Base-by-base conservation (phyloP, 2,329 filamentous ascomycete species). In the Scortechinia acanthostroma region DNA sequence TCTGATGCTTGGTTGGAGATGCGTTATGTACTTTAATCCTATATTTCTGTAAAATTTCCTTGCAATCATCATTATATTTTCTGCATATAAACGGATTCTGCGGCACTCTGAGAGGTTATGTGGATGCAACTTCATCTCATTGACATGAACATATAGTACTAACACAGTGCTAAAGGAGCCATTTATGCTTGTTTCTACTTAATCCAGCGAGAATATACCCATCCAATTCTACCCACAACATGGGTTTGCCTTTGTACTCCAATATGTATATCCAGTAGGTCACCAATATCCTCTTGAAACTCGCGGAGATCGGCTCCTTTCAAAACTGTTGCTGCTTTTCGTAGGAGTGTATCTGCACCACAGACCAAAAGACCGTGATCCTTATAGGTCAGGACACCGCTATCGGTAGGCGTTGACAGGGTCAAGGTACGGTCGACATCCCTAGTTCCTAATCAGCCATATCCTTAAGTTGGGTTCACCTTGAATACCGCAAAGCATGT, bases 401-500 rank as follows among this genome's bases (percentile, higher is more conserved):
- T 30, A 10, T 10, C 17, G 35, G 17, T 19, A 40, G 20, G 10
- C 6, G 35, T 15, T 6, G 35, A 10, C 20, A 17, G 6, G 14
- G 35, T 19, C 10, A 40, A 6, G 6, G 17, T 40, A 6, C 35
- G 35, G 17, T 40, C 17, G 17, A 40, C 17, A 19, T 40, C 20
- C 17, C 35, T 40, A 19, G 14, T 10, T n/a, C 10, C n/a, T 10
- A 30, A 30, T 30, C n/a, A 30, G 25, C n/a, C 10, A 10, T 30
- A n/a, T n/a, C 25, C 25, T 30, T 30, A n/a, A 30, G 10, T 30
- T n/a, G n/a, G 10, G n/a, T 30, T 30, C 10, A 30, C 25, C n/a
- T 30, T 10, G 25, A 30, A n/a, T 30, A 30, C 28, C 91, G 80
- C 48, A 90, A 80, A 25, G 91, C 68, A 49, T 88, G 83, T 52